These are phyloP conservation scores for Scheffersomyces coipomensis DNA, from an alignment of 805 yeast genomes.

Conservation along the genomic window DNA sequence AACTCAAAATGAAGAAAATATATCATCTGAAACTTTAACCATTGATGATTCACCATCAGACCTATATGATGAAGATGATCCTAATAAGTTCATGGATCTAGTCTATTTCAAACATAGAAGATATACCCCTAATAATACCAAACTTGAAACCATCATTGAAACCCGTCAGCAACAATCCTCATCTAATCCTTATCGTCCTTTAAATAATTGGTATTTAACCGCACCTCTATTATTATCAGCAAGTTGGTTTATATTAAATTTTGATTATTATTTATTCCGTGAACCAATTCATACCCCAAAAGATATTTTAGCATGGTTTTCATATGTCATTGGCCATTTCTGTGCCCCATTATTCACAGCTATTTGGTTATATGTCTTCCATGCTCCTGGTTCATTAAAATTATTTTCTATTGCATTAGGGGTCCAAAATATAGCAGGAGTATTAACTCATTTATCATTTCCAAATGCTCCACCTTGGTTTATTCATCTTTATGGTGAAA, in stretches of 20 bases:
- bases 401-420: conserved; percentile 59
- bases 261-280: conserved; percentile 42
- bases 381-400: conserved; percentile 59
- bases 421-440: conserved; percentile 59
- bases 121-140: neutral
- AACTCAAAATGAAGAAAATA: no score
- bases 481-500: conserved; percentile 58
- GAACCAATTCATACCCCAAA: conserved; percentile 43
- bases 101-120: neutral
- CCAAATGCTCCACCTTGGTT: conserved; percentile 83
- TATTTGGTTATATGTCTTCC: conserved; percentile 64
- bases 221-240: conserved; percentile 45
- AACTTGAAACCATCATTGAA: neutral
- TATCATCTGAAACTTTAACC: no score
- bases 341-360: conserved; percentile 62
- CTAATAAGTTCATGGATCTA: neutral
- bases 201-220: conserved; percentile 48
- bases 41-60: no score
- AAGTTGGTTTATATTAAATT: conserved; percentile 51
- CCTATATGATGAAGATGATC: neutral
- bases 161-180: conserved; percentile 5
- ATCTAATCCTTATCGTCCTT: conserved; percentile 2
- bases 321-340: conserved; percentile 64
- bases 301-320: conserved; percentile 60
- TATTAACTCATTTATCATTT: conserved; percentile 56